Base-by-base conservation (phyloP, 805 yeast species). In the Debaryomyces castellii region DNA sequence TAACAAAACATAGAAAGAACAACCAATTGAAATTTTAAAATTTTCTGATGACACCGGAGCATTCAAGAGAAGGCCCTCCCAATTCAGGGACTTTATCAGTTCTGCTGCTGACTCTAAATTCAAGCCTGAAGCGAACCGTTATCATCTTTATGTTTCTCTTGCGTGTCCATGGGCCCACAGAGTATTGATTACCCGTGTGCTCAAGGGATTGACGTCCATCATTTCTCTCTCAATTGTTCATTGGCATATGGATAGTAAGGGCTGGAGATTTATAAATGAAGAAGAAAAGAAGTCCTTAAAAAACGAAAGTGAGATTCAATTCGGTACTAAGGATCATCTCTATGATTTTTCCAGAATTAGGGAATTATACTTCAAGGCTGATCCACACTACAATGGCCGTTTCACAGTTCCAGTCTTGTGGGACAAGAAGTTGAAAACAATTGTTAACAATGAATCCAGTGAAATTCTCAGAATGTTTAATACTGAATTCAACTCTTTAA, bases 131-230 rank as follows among this genome's bases (percentile, higher is more conserved):
- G 74, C 77, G 39, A 80, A 80, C 47, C 77, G 99, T 57, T 92
- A 92, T 62, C 96, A 91, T 66, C 76, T 90, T 45, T 91, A 87
- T 57, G 96, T 89, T 9, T 85, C 94, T 0, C 73, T 76, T 40
- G 96, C 96, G 1, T 92, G 99, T 67, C 98, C 99, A 3, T 92
- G 97, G 91, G 97, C 97, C 1, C 96, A 89, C 60, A 77, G 98
- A 51, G 81, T 91, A 0, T 72, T 91, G 47, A 84, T 89, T 43
- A 75, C 84, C 2, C 70, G 97, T 44, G 66, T 77, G 10, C 71
- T 92, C 51, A 89, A 90, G 69, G 96, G 96, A 1, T 65, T 73
- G 57, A 51, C 75, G 1, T 68, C 79, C 1, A 65, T 84, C 9
- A 81, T 85, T 49, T 79, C 82, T 2, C 74, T 84, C 25, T 81